Conservation (phyloP, 2,329 filamentous ascomycete genomes). For the Tolypocladium endophyticum region DNA sequence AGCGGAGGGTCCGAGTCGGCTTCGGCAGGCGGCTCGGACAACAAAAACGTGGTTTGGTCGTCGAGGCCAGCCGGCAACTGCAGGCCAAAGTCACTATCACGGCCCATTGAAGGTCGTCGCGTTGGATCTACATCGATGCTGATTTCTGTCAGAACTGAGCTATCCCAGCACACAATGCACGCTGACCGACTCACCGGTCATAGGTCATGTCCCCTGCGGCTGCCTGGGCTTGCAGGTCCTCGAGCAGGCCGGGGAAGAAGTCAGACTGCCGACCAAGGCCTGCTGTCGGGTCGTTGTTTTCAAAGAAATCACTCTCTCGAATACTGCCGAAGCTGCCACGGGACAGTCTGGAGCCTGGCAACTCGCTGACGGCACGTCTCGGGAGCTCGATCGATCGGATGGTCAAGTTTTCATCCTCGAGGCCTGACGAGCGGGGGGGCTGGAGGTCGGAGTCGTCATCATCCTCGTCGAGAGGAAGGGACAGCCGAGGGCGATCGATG, state of each 20-base stretch:
- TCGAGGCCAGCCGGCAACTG: slow-evolving; percentile 36
- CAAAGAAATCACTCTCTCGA: slow-evolving; percentile 42
- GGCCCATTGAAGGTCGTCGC: slow-evolving; percentile 26
- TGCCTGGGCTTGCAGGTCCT: slow-evolving; percentile 29
- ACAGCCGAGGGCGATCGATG: slow-evolving; percentile 41
- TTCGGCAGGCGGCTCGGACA: slow-evolving; percentile 22
- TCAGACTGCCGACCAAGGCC: slow-evolving; percentile 36
- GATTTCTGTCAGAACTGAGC: slow-evolving; percentile 5
- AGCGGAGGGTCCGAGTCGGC: slow-evolving; percentile 6
- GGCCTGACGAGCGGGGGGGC: slow-evolving; percentile 40
- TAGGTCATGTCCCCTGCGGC: slow-evolving; percentile 30
- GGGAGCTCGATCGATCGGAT: slow-evolving; percentile 50
- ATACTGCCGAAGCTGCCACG: slow-evolving; percentile 43
- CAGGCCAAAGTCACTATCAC: slow-evolving; percentile 41
- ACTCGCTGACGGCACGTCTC: slow-evolving; percentile 38
- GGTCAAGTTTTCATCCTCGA: slow-evolving; percentile 51
- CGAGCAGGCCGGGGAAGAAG: slow-evolving; percentile 39
- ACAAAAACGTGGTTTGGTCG: slow-evolving; percentile 41
- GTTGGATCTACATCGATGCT: slow-evolving; percentile 29
- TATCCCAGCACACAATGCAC: no score
- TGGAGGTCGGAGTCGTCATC: slow-evolving; percentile 41
- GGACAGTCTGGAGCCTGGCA: slow-evolving; percentile 32
- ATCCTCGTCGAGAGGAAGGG: slow-evolving; percentile 39
- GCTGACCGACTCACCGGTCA: slow-evolving; percentile 25
- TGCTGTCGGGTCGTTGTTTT: slow-evolving; percentile 22